Conservation (phyloP, 768 basidiomycete genomes). For the Leccinellum rugosiceps region DNA sequence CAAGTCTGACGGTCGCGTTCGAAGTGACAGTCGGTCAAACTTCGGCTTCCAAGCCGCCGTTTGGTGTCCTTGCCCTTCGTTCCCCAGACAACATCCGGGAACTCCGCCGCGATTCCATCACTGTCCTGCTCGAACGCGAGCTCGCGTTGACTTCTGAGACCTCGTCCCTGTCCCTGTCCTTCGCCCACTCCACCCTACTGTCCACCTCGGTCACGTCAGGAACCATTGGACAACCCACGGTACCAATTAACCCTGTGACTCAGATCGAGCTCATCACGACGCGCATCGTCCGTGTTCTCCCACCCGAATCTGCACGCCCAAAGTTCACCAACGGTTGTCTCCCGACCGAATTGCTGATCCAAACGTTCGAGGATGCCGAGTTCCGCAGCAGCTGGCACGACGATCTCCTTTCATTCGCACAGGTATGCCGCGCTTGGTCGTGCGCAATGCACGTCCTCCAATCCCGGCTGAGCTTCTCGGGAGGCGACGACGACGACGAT, state of each 20-base stretch:
- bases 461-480: slow-evolving; percentile 14
- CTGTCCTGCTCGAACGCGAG: slow-evolving; percentile 15
- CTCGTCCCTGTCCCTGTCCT: slow-evolving; percentile 17
- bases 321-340: slow-evolving; percentile 9
- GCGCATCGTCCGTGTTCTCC: slow-evolving; percentile 18
- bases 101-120: slow-evolving; percentile 1
- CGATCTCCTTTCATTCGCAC: slow-evolving; percentile 25
- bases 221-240: background rate
- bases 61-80: slow-evolving; percentile 13
- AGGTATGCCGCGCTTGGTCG: slow-evolving; percentile 23
- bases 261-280: slow-evolving; percentile 20
- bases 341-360: slow-evolving; percentile 20
- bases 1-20: slow-evolving; percentile 19
- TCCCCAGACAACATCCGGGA: slow-evolving; percentile 7
- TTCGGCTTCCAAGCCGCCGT: slow-evolving; percentile 1
- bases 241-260: slow-evolving; percentile 6
- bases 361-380: slow-evolving; percentile 18
- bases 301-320: slow-evolving; percentile 1
- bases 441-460: slow-evolving; percentile 23
- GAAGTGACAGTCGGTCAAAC: slow-evolving; percentile 13
- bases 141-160: slow-evolving; percentile 13
- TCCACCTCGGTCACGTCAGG: slow-evolving; percentile 5
- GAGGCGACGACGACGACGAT: background rate
- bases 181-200: slow-evolving; percentile 22
- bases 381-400: slow-evolving; percentile 16